Conservation (phyloP, 768 basidiomycete genomes). For the Termitomyces sp. region DNA sequence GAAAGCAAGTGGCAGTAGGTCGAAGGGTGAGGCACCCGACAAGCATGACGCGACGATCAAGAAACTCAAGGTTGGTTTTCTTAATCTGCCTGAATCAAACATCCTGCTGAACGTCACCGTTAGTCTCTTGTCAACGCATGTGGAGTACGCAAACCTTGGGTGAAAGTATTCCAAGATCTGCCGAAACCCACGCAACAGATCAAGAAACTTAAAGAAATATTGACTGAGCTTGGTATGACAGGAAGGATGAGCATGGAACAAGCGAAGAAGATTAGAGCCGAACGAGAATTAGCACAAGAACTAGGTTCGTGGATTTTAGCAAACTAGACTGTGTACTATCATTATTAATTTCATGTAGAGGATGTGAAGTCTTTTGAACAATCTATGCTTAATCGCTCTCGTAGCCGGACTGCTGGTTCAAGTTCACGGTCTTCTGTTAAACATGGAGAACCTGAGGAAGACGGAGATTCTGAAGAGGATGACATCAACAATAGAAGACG, state of each 20-base stretch:
- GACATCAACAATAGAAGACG: conserved; percentile 32
- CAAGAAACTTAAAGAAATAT: conserved; percentile 55
- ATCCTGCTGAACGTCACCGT: neutral
- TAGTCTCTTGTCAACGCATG: conserved; percentile 72
- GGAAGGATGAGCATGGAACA: conserved; percentile 77
- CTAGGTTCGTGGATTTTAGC: conserved; percentile 48
- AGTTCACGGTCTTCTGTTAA: neutral
- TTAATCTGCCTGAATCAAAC: neutral
- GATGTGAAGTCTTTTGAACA: conserved; percentile 73
- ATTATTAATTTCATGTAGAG: conserved; percentile 37
- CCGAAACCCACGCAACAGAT: conserved; percentile 62
- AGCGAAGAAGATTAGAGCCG: conserved; percentile 69
- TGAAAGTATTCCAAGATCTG: conserved; percentile 62
- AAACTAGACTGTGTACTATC: neutral
- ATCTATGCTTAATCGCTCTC: conserved; percentile 35
- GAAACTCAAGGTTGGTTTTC: conserved; percentile 56
- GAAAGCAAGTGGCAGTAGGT: conserved; percentile 25
- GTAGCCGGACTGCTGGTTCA: conserved; percentile 16
- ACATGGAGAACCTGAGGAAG: conserved; percentile 20
- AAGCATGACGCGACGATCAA: conserved; percentile 77
- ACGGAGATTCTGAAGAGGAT: conserved; percentile 15
- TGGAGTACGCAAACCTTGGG: conserved; percentile 76
- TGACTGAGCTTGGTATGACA: conserved; percentile 76
- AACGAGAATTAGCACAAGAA: conserved; percentile 75
- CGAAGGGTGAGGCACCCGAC: conserved; percentile 24